Evolutionary conservation across 768 basidiomycete genomes (phyloP).

Genomic region (Trametopsis cervina): DNA sequence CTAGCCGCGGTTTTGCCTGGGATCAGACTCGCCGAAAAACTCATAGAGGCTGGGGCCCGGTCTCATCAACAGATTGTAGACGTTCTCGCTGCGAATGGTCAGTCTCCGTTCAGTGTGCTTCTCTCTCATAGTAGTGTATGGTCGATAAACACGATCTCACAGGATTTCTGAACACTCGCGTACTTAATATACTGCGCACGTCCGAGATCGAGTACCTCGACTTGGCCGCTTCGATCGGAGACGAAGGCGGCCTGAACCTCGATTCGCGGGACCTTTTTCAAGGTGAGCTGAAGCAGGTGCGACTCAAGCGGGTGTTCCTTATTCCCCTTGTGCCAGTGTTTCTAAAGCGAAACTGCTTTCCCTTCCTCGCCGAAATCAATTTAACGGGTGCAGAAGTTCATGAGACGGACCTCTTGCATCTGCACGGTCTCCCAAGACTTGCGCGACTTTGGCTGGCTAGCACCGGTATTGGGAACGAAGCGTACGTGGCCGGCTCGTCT

Average conservation of each 20-base stretch:
- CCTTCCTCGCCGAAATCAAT: constrained; percentile 41
- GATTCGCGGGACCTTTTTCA: constrained; percentile 34
- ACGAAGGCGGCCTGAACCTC: constrained; percentile 46
- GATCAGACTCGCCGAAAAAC: constrained; percentile 38
- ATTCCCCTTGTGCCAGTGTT: constrained; percentile 37
- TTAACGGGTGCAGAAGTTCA: constrained; percentile 37
- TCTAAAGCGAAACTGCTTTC: constrained; percentile 43
- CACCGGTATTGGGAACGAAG: constrained; percentile 56
- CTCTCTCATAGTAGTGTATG: too few species aligned
- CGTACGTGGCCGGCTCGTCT: constrained; percentile 34
- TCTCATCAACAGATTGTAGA: constrained; percentile 39
- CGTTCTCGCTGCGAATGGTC: constrained; percentile 19
- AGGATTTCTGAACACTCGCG: constrained; percentile 43
- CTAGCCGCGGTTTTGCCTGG: constrained; percentile 41
- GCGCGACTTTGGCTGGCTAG: constrained; percentile 39
- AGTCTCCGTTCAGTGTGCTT: constrained; percentile 1
- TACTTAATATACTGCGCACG: constrained; percentile 38
- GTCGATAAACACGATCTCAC: too few species aligned
- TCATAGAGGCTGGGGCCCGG: constrained; percentile 23
- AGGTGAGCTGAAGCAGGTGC: too few species aligned
- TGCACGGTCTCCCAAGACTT: constrained; percentile 49
- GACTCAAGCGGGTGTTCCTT: too few species aligned
- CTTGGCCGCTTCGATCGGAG: constrained; percentile 38
- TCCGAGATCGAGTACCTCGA: constrained; percentile 39
- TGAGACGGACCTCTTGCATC: constrained; percentile 42